A percentile compares a stretch with the other conserved stretches of the same genome.
Conservation (phyloP, 2,329 filamentous ascomycete species). For the Beauveria bassiana region DNA sequence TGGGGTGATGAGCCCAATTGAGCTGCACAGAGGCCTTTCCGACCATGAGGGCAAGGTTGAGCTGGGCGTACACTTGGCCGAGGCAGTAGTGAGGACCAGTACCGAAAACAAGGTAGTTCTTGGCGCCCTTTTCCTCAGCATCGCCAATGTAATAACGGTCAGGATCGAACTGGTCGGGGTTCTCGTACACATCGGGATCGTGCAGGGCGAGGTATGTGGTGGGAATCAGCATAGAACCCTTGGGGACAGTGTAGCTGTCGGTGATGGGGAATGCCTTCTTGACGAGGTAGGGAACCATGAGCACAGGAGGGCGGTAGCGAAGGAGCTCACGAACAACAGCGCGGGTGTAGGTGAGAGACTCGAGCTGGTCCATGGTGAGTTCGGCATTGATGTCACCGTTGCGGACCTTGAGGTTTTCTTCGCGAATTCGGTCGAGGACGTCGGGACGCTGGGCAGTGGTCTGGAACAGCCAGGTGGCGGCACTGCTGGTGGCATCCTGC, state of each 20-base stretch:
- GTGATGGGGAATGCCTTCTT: constrained; percentile 96
- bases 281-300: constrained; percentile 92
- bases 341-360: constrained; percentile 82
- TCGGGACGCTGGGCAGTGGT: constrained; percentile 91
- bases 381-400: constrained; percentile 64
- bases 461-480: constrained; percentile 93
- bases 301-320: constrained; percentile 88
- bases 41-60: constrained; percentile 82
- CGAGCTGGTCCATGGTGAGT: constrained; percentile 77
- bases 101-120: constrained; percentile 97
- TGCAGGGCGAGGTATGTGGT: constrained; percentile 85
- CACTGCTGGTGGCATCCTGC: constrained; percentile 92
- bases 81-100: constrained; percentile 95
- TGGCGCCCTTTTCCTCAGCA: constrained; percentile 74
- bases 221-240: constrained; percentile 92
- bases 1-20: constrained; percentile 85
- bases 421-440: constrained; percentile 77
- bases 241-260: constrained; percentile 81
- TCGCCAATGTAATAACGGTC: constrained; percentile 87
- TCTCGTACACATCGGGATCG: constrained; percentile 85
- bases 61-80: constrained; percentile 82
- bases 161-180: constrained; percentile 82
- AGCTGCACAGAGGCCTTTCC: constrained; percentile 82
- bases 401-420: constrained; percentile 75
- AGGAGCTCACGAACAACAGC: constrained; percentile 87